Evolutionary conservation across 805 yeast genomes (phyloP).

Genomic region (Candida lessepsii): DNA sequence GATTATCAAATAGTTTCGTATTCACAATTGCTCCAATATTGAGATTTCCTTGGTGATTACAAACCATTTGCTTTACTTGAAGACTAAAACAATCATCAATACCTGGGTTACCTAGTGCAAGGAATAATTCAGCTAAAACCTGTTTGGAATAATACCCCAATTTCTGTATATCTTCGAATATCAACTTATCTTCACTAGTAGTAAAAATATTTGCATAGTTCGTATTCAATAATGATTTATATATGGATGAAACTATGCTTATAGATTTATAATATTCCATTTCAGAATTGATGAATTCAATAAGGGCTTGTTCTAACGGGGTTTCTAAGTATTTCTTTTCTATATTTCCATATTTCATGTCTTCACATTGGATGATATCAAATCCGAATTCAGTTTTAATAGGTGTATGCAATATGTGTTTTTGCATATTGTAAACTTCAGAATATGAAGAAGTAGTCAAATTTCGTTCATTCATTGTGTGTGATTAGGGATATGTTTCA

Average conservation of each 20-base stretch:
- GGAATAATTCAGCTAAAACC: background rate
- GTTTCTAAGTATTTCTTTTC: conserved; percentile 12
- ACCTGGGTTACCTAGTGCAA: background rate
- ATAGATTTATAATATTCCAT: conserved; percentile 26
- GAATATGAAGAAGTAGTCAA: background rate
- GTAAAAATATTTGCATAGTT: conserved; percentile 3
- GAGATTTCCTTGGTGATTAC: background rate
- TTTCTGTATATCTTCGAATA: conserved; percentile 43
- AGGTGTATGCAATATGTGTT: no score
- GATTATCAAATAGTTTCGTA: conserved; percentile 6
- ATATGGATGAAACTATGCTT: conserved; percentile 27
- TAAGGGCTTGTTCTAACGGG: background rate
- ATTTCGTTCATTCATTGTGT: conserved; percentile 1
- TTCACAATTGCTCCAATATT: conserved; percentile 8
- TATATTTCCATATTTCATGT: no score
- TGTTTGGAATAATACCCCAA: conserved; percentile 29
- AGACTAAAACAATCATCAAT: background rate
- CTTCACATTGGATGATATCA: conserved; percentile 1
- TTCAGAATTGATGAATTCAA: conserved; percentile 7
- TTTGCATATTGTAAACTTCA: background rate
- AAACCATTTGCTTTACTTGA: background rate
- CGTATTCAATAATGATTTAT: conserved; percentile 26
- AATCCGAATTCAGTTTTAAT: no score
- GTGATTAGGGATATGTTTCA: conserved; percentile 7
- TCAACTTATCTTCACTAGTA: conserved; percentile 29